phyloP scores from a whole-genome alignment of 1,284 basidiomycete genomes.

The Ganoderma meredithae region DNA sequence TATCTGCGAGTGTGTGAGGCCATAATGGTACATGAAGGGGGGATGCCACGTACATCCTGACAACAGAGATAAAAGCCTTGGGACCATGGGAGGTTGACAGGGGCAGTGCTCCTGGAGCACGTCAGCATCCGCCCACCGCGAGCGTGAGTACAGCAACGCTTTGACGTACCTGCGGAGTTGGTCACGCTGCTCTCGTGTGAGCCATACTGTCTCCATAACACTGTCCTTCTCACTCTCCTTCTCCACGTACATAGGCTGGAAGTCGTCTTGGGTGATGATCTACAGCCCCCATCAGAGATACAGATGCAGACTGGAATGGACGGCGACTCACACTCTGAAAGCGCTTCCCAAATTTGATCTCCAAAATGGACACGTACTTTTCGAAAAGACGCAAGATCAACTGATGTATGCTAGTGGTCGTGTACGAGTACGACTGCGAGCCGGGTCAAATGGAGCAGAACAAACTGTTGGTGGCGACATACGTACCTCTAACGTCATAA shows the following conservation, averaged over 20 bases:
- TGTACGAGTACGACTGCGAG: slow-evolving; percentile 83
- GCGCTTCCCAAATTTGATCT: slow-evolving; percentile 83
- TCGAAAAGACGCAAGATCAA: slow-evolving; percentile 91
- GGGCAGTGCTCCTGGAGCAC: slow-evolving; percentile 67
- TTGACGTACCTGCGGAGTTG: slow-evolving; percentile 62
- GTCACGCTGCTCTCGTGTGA: slow-evolving; percentile 73
- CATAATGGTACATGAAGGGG: background rate
- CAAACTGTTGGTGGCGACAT: background rate
- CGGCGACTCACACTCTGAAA: slow-evolving; percentile 76
- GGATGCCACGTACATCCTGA: slow-evolving; percentile 73
- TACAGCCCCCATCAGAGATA: slow-evolving; percentile 42
- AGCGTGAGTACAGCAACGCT: slow-evolving; percentile 2
- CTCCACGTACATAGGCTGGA: slow-evolving; percentile 89
- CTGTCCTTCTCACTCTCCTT: slow-evolving; percentile 76
- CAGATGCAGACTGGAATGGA: background rate
- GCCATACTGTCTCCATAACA: slow-evolving; percentile 88
- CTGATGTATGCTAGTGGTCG: slow-evolving; percentile 83
- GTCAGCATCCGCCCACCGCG: background rate
- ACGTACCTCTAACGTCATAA: slow-evolving; percentile 90
- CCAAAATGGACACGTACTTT: slow-evolving; percentile 86
- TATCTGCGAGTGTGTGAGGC: slow-evolving; percentile 57
- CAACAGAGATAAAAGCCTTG: slow-evolving; percentile 96
- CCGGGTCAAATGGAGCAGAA: background rate
- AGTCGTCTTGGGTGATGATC: slow-evolving; percentile 92
- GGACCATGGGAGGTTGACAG: slow-evolving; percentile 91